phyloP scores from a whole-genome alignment of 2,329 filamentous ascomycete species.

The Plectosphaerella cucumerina region DNA sequence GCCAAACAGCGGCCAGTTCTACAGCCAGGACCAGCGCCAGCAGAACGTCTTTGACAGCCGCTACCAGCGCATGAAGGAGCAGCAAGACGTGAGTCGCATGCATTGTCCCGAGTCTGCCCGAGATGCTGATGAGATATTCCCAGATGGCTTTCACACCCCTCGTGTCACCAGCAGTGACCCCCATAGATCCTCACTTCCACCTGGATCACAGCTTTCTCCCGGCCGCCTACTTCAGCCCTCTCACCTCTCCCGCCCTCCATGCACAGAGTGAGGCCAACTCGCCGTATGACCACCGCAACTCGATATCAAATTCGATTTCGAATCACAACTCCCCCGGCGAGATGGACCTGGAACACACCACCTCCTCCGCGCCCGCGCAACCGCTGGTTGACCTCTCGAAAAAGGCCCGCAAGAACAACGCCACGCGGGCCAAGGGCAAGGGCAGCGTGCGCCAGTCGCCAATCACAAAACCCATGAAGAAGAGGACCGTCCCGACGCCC shows the following conservation, averaged over 20 bases:
- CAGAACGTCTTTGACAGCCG: conserved; percentile 59
- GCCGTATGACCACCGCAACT: conserved; percentile 40
- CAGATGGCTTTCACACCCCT: conserved; percentile 76
- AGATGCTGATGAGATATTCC: conserved; percentile 20
- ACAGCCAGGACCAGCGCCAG: conserved; percentile 51
- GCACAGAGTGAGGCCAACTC: conserved; percentile 57
- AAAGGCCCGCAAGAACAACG: conserved; percentile 48
- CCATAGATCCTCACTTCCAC: conserved; percentile 67
- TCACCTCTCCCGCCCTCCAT: conserved; percentile 76
- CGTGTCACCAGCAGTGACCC: conserved; percentile 80
- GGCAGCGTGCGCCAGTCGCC: conserved; percentile 64
- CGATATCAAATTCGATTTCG: conserved; percentile 35
- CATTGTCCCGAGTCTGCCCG: not conserved
- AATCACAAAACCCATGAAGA: conserved; percentile 63
- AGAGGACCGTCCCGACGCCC: conserved; percentile 49
- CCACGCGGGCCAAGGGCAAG: conserved; percentile 47
- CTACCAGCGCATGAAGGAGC: conserved; percentile 64
- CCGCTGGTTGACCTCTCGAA: conserved; percentile 44
- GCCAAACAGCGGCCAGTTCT: conserved; percentile 54
- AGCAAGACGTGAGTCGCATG: conserved; percentile 54
- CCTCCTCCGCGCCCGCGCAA: conserved; percentile 22
- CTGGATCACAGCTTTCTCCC: conserved; percentile 58
- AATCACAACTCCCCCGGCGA: conserved; percentile 49
- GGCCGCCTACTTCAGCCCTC: conserved; percentile 74
- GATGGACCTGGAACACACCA: conserved; percentile 45